A percentile compares a stretch with the other conserved stretches of the same genome.
These are phyloP conservation scores for Thielaviopsis ethacetica DNA, from an alignment of 2,329 filamentous ascomycete genomes.

Conservation along the genomic window DNA sequence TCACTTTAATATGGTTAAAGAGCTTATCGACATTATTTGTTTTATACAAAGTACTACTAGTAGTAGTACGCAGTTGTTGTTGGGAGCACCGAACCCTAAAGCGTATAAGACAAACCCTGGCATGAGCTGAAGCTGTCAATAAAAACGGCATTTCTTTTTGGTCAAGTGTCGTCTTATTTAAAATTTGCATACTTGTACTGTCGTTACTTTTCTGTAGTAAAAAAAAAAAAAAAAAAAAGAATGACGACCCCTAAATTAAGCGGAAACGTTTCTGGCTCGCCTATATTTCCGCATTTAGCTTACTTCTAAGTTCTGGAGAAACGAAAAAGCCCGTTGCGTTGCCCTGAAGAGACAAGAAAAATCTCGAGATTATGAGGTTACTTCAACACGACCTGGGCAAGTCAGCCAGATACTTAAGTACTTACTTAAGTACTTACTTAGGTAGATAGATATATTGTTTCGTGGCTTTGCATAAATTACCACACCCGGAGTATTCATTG, in stretches of 20 bases:
- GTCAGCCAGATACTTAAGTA: too few relatives aligned
- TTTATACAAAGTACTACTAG: too few relatives aligned
- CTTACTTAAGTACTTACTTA: too few relatives aligned
- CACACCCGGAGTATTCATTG: too few relatives aligned
- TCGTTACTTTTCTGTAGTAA: too few relatives aligned
- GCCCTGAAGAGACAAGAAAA: not conserved
- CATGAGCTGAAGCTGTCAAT: not conserved
- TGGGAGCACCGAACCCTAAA: not conserved
- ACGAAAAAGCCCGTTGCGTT: not conserved
- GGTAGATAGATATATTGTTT: too few relatives aligned
- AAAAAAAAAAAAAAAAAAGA: conserved; percentile 2
- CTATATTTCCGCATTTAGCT: not conserved
- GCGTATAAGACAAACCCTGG: not conserved
- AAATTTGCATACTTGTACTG: too few relatives aligned
- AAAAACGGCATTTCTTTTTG: not conserved
- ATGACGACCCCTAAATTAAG: conserved; percentile 5
- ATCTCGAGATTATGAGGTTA: not conserved
- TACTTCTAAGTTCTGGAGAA: not conserved
- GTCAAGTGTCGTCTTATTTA: not conserved
- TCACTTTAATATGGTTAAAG: too few relatives aligned
- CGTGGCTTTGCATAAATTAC: too few relatives aligned
- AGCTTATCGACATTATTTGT: too few relatives aligned
- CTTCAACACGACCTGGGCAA: not conserved
- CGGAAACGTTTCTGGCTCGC: conserved; percentile 2
- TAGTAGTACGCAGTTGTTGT: too few relatives aligned